These are phyloP conservation scores for Hemisphaericaspora lyxosophila DNA, from an alignment of 1,139 yeast genomes.

Conservation along the genomic window DNA sequence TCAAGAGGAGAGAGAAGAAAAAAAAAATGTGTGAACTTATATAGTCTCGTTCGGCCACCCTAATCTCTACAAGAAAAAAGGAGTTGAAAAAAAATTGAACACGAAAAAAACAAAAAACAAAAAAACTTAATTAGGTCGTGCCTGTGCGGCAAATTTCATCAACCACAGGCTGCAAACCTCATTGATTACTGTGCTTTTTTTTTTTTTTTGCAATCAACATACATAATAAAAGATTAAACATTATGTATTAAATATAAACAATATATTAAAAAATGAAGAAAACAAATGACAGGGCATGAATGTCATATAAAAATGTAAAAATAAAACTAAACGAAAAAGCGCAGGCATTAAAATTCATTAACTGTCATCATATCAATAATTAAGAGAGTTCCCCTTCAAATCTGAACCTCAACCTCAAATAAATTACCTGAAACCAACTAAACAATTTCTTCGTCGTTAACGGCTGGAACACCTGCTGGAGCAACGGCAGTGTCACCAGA, in stretches of 20 bases:
- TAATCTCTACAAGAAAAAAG: no score
- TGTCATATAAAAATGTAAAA: not conserved
- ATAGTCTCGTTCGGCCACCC: no score
- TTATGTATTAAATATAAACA: not conserved
- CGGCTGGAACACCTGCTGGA: conserved; percentile 16
- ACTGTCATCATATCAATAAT: conserved; percentile 1
- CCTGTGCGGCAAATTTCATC: not conserved
- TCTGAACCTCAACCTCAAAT: not conserved
- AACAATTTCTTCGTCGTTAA: conserved; percentile 4
- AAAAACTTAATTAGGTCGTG: not conserved
- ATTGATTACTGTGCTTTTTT: not conserved
- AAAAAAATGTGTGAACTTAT: not conserved
- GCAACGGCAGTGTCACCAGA: conserved; percentile 38
- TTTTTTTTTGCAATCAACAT: not conserved
- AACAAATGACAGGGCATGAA: not conserved
- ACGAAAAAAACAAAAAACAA: no score
- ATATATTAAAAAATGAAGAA: no score
- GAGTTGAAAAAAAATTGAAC: no score
- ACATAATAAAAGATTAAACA: not conserved
- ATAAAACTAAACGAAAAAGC: no score
- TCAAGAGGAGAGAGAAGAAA: not conserved
- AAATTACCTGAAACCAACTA: not conserved
- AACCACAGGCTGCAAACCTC: no score
- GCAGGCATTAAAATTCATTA: not conserved
- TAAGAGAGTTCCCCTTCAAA: not conserved